Evolutionary conservation across 2,329 filamentous ascomycete species (phyloP).

Genomic region (Curvularia verruculosa): DNA sequence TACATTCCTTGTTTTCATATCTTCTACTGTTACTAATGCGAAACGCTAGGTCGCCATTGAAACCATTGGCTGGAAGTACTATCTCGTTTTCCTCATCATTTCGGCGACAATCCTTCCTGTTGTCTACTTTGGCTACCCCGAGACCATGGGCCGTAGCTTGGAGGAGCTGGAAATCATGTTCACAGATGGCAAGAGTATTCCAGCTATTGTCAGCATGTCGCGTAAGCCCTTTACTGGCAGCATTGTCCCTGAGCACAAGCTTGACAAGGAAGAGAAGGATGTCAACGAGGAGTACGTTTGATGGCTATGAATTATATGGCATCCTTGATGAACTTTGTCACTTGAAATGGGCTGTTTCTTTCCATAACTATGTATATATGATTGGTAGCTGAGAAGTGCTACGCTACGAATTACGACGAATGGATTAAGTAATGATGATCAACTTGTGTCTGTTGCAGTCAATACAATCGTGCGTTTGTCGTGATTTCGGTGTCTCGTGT

Average conservation of each 20-base stretch:
- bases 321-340: neutral
- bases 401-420: conserved; percentile 2
- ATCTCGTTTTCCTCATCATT: conserved; percentile 58
- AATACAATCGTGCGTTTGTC: neutral
- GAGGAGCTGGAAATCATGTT: conserved; percentile 54
- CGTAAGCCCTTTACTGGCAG: conserved; percentile 23
- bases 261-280: conserved; percentile 21
- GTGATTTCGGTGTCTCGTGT: neutral
- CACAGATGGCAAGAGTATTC: conserved; percentile 47
- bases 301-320: neutral
- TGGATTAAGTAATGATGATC: neutral
- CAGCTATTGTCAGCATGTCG: conserved; percentile 32
- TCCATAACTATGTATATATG: neutral
- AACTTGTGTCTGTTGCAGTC: neutral
- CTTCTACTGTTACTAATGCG: neutral
- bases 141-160: conserved; percentile 58
- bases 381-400: neutral
- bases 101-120: conserved; percentile 54
- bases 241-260: conserved; percentile 10
- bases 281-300: conserved; percentile 15
- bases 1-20: neutral
- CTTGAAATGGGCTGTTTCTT: neutral
- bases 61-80: conserved; percentile 60
- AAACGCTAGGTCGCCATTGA: conserved; percentile 50
- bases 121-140: conserved; percentile 56